These are phyloP conservation scores for Boletus edulis DNA, from an alignment of 768 basidiomycete species.

Conservation along the genomic window DNA sequence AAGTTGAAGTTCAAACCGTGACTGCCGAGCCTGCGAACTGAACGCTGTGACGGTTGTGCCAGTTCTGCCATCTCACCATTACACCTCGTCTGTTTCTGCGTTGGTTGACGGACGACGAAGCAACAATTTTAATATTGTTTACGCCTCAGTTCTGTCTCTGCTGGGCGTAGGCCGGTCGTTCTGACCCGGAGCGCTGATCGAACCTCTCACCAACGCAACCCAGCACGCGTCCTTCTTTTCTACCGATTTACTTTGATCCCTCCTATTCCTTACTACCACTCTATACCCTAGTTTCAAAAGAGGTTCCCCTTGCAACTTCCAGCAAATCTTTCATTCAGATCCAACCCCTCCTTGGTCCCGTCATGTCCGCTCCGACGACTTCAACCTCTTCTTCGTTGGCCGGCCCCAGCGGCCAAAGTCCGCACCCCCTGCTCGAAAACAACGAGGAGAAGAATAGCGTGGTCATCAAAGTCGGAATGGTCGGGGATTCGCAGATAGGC, in stretches of 20 bases:
- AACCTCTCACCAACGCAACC: conserved; percentile 32
- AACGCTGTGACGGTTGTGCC: conserved; percentile 11
- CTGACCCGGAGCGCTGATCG: conserved; percentile 34
- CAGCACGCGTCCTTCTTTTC: conserved; percentile 39
- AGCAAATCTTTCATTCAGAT: conserved; percentile 20
- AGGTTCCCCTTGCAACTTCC: conserved; percentile 15
- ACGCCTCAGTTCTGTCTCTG: conserved; percentile 24
- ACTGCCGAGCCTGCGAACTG: conserved; percentile 31
- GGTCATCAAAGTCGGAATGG: conserved; percentile 99
- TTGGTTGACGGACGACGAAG: conserved; percentile 36
- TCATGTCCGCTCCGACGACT: conserved; percentile 52
- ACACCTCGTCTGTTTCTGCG: conserved; percentile 25
- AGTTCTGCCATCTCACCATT: conserved; percentile 8
- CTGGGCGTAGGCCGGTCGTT: conserved; percentile 32
- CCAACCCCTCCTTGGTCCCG: conserved; percentile 12
- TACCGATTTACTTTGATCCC: conserved; percentile 28
- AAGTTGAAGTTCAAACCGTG: conserved; percentile 41
- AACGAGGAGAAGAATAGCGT: conserved; percentile 84
- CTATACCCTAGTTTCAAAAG: conserved; percentile 25
- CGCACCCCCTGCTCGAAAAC: conserved; percentile 50
- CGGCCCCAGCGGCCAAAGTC: conserved; percentile 53
- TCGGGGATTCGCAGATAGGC: conserved; percentile 98
- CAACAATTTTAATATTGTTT: conserved; percentile 26
- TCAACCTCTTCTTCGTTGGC: conserved; percentile 44
- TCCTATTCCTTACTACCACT: conserved; percentile 24